Percentiles rank a stretch among this genome's conserved stretches.
Conservation (phyloP, 176 grass and related monocot genomes). For the Hsuehochloa calcarea region DNA sequence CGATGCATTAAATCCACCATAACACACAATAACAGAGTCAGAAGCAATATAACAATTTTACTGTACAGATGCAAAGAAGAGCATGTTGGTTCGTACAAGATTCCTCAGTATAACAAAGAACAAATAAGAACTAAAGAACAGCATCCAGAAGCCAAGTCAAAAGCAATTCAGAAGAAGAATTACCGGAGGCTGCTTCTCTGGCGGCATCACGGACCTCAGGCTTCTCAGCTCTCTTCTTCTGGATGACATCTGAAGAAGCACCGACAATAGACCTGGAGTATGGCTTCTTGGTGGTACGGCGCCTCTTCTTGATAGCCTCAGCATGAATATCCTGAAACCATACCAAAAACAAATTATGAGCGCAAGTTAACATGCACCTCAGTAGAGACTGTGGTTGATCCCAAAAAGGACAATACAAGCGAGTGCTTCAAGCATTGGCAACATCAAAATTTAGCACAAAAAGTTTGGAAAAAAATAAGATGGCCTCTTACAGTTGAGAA, state of each 20-base stretch:
- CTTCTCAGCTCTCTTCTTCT: conserved; percentile 50
- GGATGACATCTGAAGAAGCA: conserved; percentile 35
- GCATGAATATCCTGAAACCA: conserved; percentile 32
- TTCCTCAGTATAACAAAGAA: neutral
- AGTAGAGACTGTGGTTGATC: neutral
- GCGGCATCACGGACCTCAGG: conserved; percentile 41
- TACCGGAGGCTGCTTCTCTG: conserved; percentile 43
- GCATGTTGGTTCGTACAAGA: neutral
- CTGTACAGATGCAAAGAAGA: neutral
- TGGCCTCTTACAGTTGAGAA: neutral
- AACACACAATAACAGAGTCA: neutral
- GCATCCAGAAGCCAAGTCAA: neutral
- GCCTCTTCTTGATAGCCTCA: conserved; percentile 41
- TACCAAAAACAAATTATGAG: neutral
- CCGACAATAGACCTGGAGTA: conserved; percentile 43
- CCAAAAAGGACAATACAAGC: neutral
- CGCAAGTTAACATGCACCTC: neutral
- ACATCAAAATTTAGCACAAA: neutral
- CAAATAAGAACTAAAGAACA: no score
- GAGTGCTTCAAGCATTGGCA: neutral
- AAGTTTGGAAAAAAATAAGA: neutral
- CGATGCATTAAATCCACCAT: neutral
- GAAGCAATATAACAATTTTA: neutral
- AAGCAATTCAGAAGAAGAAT: neutral
- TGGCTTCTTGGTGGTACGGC: conserved; percentile 31